These are phyloP conservation scores for Cruciata laevipes DNA, from an alignment of 257 asterid species.

Conservation along the genomic window DNA sequence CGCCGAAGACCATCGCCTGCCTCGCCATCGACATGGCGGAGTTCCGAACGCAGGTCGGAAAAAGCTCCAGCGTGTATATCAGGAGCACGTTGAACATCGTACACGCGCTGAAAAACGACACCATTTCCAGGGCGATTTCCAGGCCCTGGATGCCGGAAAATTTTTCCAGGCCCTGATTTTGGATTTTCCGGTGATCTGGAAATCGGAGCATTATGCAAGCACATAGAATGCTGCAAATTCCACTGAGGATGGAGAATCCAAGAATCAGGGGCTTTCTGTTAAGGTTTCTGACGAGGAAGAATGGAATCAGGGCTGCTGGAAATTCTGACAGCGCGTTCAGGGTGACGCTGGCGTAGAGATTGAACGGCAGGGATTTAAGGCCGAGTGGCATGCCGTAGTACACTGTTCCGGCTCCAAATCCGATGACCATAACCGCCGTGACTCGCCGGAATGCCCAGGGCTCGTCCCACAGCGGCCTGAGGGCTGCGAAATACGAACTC, in stretches of 20 bases:
- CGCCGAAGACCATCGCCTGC: slow-evolving; percentile 20
- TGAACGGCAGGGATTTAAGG: slow-evolving; percentile 31
- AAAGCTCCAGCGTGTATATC: slow-evolving; percentile 58
- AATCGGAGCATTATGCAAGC: slow-evolving; percentile 14
- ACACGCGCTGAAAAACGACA: slow-evolving; percentile 50
- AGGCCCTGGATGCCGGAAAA: slow-evolving; percentile 1
- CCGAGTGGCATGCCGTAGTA: slow-evolving; percentile 85
- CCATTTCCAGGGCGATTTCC: slow-evolving; percentile 43
- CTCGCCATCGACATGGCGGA: slow-evolving; percentile 68
- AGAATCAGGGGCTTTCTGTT: slow-evolving; percentile 28
- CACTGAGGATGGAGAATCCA: slow-evolving; percentile 39
- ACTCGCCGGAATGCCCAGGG: slow-evolving; percentile 48
- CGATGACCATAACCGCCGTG: slow-evolving; percentile 36
- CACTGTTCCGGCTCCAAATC: slow-evolving; percentile 47
- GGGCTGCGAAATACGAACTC: slow-evolving; percentile 27
- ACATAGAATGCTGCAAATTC: slow-evolving; percentile 42
- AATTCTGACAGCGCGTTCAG: slow-evolving; percentile 53
- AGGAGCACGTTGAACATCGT: slow-evolving; percentile 37
- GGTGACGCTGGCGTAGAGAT: slow-evolving; percentile 51
- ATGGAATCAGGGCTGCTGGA: slow-evolving; percentile 43
- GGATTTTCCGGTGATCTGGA: too few relatives aligned
- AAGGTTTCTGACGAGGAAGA: slow-evolving; percentile 31
- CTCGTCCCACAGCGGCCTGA: slow-evolving; percentile 30
- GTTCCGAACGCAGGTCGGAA: slow-evolving; percentile 69
- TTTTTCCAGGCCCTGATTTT: background rate